phyloP scores from a whole-genome alignment of 1,284 basidiomycete genomes.

The Malassezia globosa region DNA sequence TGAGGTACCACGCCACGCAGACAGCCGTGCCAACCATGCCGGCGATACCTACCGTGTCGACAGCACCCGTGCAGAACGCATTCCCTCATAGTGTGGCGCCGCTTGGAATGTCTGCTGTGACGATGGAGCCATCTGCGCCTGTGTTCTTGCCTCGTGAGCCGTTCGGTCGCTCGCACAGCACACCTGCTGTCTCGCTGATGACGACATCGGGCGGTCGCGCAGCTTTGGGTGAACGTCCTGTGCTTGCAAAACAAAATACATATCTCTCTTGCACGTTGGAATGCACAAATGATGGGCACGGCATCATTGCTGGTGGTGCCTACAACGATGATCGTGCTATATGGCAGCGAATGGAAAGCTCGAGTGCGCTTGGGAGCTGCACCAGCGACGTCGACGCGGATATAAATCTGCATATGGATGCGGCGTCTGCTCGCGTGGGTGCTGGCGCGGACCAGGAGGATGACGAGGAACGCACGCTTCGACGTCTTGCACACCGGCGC shows the following conservation, averaged over 20 bases:
- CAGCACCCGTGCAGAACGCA: neutral
- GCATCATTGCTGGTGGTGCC: conserved; percentile 21
- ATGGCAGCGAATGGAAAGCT: conserved; percentile 40
- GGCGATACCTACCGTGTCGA: too few relatives aligned
- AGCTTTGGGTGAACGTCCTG: conserved; percentile 20
- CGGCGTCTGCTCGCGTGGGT: neutral
- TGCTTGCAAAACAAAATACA: neutral
- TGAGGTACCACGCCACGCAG: conserved; percentile 23
- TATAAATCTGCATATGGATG: neutral
- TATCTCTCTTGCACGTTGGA: neutral
- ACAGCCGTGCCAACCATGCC: neutral
- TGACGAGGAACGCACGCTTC: conserved; percentile 41
- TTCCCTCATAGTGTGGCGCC: neutral
- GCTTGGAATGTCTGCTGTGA: neutral
- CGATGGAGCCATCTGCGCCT: neutral
- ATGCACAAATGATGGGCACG: conserved; percentile 18
- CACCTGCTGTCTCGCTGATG: conserved; percentile 25
- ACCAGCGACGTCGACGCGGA: conserved; percentile 18
- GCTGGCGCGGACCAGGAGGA: conserved; percentile 23
- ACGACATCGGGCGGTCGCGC: conserved; percentile 29
- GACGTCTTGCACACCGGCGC: conserved; percentile 32
- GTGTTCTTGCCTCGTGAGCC: conserved; percentile 15
- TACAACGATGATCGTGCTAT: conserved; percentile 17
- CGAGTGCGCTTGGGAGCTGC: conserved; percentile 24
- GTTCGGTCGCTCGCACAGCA: conserved; percentile 24